Evolutionary conservation across 495 filamentous ascomycete genomes (phyloP).

Genomic region (Penicillium tannophilum): DNA sequence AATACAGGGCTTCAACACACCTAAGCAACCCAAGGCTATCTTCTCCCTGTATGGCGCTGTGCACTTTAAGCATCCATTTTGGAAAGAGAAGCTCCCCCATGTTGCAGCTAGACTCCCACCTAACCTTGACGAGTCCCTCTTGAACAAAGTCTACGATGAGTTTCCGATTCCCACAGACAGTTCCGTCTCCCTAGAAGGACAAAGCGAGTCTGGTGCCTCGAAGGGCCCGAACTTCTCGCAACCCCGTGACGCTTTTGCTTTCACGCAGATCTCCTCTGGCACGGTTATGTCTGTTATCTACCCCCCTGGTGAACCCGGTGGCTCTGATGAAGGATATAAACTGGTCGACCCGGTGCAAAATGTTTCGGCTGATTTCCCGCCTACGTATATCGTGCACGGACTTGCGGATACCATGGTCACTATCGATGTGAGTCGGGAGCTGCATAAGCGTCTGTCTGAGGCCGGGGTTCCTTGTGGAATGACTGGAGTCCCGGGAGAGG

Average conservation of each 20-base stretch:
- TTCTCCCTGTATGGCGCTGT: conserved; percentile 41
- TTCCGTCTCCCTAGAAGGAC: conserved; percentile 38
- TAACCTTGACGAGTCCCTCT: conserved; percentile 15
- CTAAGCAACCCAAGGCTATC: conserved; percentile 30
- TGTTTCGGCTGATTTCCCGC: conserved; percentile 24
- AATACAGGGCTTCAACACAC: conserved; percentile 33
- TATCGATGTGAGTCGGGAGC: conserved; percentile 30
- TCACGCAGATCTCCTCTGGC: conserved; percentile 38
- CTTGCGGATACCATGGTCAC: conserved; percentile 31
- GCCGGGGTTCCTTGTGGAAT: conserved; percentile 32
- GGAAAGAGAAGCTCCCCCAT: conserved; percentile 65
- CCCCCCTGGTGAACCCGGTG: conserved; percentile 9
- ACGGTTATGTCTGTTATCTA: conserved; percentile 31
- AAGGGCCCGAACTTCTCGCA: conserved; percentile 33
- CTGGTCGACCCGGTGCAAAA: conserved; percentile 33
- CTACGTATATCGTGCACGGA: conserved; percentile 38
- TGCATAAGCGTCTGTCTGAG: conserved; percentile 22
- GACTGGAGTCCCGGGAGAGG: conserved; percentile 37
- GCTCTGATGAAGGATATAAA: conserved; percentile 13
- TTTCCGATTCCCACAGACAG: conserved; percentile 31
- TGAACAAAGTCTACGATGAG: conserved; percentile 32
- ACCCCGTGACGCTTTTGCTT: conserved; percentile 38
- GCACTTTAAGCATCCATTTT: conserved; percentile 47
- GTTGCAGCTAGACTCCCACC: conserved; percentile 47
- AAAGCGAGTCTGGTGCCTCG: conserved; percentile 20